Conservation (phyloP, 306 rosid genomes). For the Alnus glutinosa region DNA sequence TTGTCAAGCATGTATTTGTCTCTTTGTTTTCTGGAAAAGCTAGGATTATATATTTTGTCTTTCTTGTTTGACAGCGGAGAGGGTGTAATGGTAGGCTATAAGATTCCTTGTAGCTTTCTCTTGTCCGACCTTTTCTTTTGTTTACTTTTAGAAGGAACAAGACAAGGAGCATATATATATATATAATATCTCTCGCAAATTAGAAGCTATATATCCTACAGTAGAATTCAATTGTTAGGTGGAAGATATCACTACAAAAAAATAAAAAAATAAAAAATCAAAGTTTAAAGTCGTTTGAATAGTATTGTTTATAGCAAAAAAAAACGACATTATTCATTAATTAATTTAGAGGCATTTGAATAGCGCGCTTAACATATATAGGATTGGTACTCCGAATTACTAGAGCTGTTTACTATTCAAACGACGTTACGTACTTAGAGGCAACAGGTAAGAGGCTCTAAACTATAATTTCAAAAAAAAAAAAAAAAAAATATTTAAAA, state of each 20-base stretch:
- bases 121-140: neutral
- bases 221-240: neutral
- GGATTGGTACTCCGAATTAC: too few relatives aligned
- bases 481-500: too few relatives aligned
- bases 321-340: too few relatives aligned
- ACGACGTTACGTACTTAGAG: too few relatives aligned
- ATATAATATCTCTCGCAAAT: neutral
- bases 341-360: too few relatives aligned
- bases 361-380: too few relatives aligned
- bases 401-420: too few relatives aligned
- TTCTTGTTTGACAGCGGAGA: neutral
- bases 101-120: neutral
- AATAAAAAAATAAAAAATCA: too few relatives aligned
- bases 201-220: neutral
- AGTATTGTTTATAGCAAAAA: too few relatives aligned
- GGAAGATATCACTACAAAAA: neutral
- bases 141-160: neutral
- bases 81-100: neutral
- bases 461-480: too few relatives aligned
- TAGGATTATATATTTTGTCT: neutral
- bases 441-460: too few relatives aligned
- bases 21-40: neutral
- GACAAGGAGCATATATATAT: neutral
- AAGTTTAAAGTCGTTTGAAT: too few relatives aligned
- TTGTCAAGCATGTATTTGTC: neutral